Evolutionary conservation across 1,139 yeast species (phyloP), one percentile per base, ranked within the genome.

Genomic region (Lodderomyces elongisporus): DNA sequence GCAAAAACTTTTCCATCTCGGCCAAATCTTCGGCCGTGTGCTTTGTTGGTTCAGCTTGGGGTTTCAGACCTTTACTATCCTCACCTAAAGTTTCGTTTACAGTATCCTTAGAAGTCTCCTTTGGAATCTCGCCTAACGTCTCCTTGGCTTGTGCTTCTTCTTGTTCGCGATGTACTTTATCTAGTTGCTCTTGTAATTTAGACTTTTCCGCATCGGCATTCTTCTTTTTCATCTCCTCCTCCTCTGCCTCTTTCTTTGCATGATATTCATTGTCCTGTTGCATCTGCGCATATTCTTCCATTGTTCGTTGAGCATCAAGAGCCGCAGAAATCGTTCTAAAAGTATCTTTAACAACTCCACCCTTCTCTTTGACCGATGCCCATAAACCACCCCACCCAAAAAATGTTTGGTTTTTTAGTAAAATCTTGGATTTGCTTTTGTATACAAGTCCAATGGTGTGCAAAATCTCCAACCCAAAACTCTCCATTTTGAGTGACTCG

Each of bases 381-480:
- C 89, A 83, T 47, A 91, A 70, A 3, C 97, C 96, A 5, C 93
- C 84, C 50, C 88, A 68, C 1, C 94, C 93, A 45, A 85, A 68
- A 42, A 84, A 76, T 38, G 81, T 79, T 49, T 85, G 95, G 33
- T 71, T 70, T 46, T 73, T 74, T 37, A 75, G 53, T 41, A 73
- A 70, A 16, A 73, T 74, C 46, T 62, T 70, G 21, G 88, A 75
- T 50, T 87, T 87, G 45, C 82, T 70, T 44, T 70, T 68, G 56
- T 89, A 89, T 6, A 85, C 77, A 25, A 72, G 65, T 13, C 97
- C 97, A 38, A 89, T 77, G 1, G 95, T 74, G 52, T 89, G 96
- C 38, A 91, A 70, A 30, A 89, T 81, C 53, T 89, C 95, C 33
- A 88, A 64, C 6, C 97, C 97, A 61, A 89, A 91, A 33, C 95